phyloP scores from a whole-genome alignment of 345 rosid species.

The Brassica napus region Da-Ae NC_063440.1:10364001-10364500 shows the following conservation, averaged over 20 bases:
- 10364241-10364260: constrained; percentile 18
- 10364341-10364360: constrained; percentile 85
- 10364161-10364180: constrained; percentile 64
- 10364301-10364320: constrained; percentile 76
- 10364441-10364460: constrained; percentile 80
- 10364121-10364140: constrained; percentile 82
- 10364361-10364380: constrained; percentile 52
- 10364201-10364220: constrained; percentile 13
- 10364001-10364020: constrained; percentile 71
- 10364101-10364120: constrained; percentile 59
- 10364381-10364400: constrained; percentile 22
- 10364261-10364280: neutral
- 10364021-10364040: constrained; percentile 83
- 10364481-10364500: constrained; percentile 82
- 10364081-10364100: constrained; percentile 69
- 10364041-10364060: constrained; percentile 82
- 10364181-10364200: constrained; percentile 71
- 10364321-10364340: constrained; percentile 71
- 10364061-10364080: constrained; percentile 72
- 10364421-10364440: constrained; percentile 56
- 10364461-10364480: constrained; percentile 85
- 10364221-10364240: neutral
- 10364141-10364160: constrained; percentile 75
- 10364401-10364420: constrained; percentile 39
- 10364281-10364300: constrained; percentile 75